phyloP scores from a whole-genome alignment of 257 asterid genomes.

The Solanum habrochaites region DNA sequence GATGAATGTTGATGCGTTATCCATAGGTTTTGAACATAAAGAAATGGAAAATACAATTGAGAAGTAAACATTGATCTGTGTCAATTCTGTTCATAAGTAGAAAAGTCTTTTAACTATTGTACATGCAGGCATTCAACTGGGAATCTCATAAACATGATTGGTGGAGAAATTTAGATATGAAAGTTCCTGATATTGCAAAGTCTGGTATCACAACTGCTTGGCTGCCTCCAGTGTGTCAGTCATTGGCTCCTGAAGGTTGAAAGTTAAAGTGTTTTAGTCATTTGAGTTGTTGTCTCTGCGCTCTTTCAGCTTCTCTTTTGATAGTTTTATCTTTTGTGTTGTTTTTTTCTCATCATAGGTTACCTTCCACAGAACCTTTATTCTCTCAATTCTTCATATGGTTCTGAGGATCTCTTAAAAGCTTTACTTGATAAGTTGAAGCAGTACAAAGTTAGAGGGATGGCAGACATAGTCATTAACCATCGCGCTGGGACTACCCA shows the following conservation, averaged over 20 bases:
- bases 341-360: slow-evolving; percentile 32
- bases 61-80: not conserved
- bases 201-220: slow-evolving; percentile 94
- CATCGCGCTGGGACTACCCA: slow-evolving; percentile 86
- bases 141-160: slow-evolving; percentile 89
- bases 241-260: slow-evolving; percentile 77
- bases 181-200: slow-evolving; percentile 78
- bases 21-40: not conserved
- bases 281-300: not conserved
- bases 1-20: not conserved
- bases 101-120: not conserved
- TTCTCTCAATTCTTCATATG: slow-evolving; percentile 75
- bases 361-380: slow-evolving; percentile 90
- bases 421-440: slow-evolving; percentile 83
- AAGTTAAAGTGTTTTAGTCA: not conserved
- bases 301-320: not conserved
- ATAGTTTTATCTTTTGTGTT: not conserved
- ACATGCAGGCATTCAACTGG: slow-evolving; percentile 85
- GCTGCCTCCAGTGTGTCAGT: slow-evolving; percentile 84
- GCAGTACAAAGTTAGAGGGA: slow-evolving; percentile 66
- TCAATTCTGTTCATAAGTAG: not conserved
- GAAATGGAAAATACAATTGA: not conserved
- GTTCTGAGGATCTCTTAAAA: slow-evolving; percentile 65
- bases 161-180: slow-evolving; percentile 76
- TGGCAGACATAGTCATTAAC: slow-evolving; percentile 96